Evolutionary conservation across 495 filamentous ascomycete species (phyloP).

Genomic region (Podospora conica): DNA sequence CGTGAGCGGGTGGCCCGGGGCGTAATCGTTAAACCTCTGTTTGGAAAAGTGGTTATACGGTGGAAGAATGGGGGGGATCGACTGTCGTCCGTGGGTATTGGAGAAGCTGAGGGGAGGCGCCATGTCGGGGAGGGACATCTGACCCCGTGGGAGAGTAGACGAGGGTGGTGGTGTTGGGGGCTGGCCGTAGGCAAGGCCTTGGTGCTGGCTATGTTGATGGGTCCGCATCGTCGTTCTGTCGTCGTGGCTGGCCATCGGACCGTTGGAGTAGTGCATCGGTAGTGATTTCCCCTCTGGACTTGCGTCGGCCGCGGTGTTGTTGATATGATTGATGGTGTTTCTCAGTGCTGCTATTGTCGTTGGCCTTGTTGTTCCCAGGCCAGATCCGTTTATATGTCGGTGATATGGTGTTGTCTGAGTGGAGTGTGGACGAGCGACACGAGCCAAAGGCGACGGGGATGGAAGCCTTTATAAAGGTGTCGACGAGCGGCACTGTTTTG

Average conservation of each 20-base stretch:
- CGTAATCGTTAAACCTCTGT: neutral
- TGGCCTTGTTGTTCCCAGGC: neutral
- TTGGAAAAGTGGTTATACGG: neutral
- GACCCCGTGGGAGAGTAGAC: neutral
- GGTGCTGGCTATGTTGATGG: constrained; percentile 17
- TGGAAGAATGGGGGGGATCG: neutral
- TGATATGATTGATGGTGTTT: constrained; percentile 30
- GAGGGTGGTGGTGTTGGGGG: neutral
- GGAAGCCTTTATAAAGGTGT: neutral
- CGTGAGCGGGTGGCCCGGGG: neutral
- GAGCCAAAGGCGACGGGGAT: neutral
- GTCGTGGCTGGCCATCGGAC: constrained; percentile 12
- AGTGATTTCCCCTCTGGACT: neutral
- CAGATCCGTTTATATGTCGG: neutral
- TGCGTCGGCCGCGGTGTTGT: constrained; percentile 51
- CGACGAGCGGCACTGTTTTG: neutral
- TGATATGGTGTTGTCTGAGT: constrained; percentile 5
- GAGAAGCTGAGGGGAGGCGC: neutral
- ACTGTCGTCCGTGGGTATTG: neutral
- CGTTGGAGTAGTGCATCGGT: neutral
- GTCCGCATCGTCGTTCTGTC: neutral
- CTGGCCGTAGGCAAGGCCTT: neutral
- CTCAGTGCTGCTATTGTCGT: too few relatives aligned
- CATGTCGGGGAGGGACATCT: constrained; percentile 19
- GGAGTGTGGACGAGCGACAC: constrained; percentile 19